Conservation (phyloP, 768 basidiomycete genomes). For the Boletus sensibilis region DNA sequence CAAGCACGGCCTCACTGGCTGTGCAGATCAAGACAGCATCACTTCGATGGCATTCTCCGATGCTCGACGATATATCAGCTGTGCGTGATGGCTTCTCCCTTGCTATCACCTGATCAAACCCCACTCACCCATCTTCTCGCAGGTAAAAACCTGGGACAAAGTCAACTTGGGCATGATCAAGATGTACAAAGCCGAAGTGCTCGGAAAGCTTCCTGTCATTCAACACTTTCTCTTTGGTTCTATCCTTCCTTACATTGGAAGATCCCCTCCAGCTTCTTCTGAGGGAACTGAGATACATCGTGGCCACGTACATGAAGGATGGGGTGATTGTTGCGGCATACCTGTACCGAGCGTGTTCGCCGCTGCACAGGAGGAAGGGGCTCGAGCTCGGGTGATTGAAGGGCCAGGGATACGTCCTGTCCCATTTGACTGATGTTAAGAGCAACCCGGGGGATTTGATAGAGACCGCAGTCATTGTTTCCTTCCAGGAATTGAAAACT, state of each 20-base stretch:
- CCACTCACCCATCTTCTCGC: background rate
- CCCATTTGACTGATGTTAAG: slow-evolving; percentile 64
- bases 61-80: slow-evolving; percentile 97
- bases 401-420: slow-evolving; percentile 73
- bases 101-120: background rate
- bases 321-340: slow-evolving; percentile 93
- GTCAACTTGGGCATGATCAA: slow-evolving; percentile 96
- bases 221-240: slow-evolving; percentile 96
- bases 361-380: slow-evolving; percentile 52
- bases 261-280: slow-evolving; percentile 38
- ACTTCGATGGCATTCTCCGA: slow-evolving; percentile 96
- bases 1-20: background rate
- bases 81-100: slow-evolving; percentile 33
- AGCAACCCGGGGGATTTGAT: too few relatives aligned
- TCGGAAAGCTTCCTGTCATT: slow-evolving; percentile 91
- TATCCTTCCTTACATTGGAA: slow-evolving; percentile 67
- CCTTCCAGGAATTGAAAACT: too few relatives aligned
- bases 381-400: slow-evolving; percentile 41
- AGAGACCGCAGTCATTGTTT: background rate
- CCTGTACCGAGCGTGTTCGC: slow-evolving; percentile 81
- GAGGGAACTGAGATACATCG: slow-evolving; percentile 18
- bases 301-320: slow-evolving; percentile 48
- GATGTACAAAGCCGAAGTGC: slow-evolving; percentile 95
- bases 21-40: slow-evolving; percentile 90
- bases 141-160: slow-evolving; percentile 94